Conservation (phyloP, 192 early-diverging fungal species). For the Gigaspora rosea region DNA sequence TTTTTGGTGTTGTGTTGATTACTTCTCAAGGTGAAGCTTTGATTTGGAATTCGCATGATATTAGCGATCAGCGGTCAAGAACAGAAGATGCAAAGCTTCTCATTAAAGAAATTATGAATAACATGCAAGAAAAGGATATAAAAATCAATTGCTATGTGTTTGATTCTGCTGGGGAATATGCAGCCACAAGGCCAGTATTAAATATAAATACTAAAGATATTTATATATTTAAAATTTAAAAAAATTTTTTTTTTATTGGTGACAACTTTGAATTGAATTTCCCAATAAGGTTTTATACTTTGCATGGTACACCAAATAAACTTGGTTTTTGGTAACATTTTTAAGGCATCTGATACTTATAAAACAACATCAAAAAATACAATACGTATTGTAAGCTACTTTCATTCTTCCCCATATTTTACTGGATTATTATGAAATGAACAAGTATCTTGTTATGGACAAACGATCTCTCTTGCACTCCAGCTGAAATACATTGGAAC, state of each 20-base stretch:
- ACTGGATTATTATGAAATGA: conserved; percentile 24
- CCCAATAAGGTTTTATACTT: conserved; percentile 11
- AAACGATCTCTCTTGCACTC: conserved; percentile 18
- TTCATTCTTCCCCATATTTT: conserved; percentile 5
- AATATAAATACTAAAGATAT: background rate
- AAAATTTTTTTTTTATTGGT: background rate
- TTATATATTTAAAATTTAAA: too few species aligned
- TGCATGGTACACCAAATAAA: conserved; percentile 20
- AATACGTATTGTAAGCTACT: conserved; percentile 18
- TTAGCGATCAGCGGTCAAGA: conserved; percentile 8
- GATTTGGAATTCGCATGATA: background rate
- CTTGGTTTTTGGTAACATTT: conserved; percentile 12
- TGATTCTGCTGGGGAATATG: conserved; percentile 17
- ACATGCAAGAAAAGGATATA: conserved; percentile 1
- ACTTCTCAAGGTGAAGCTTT: conserved; percentile 8
- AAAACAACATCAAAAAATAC: conserved; percentile 10
- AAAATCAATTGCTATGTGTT: conserved; percentile 23
- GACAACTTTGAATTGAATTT: conserved; percentile 16
- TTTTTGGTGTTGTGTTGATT: conserved; percentile 14
- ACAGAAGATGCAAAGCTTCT: conserved; percentile 3
- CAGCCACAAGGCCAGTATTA: conserved; percentile 6
- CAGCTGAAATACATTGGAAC: conserved; percentile 10
- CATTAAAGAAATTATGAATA: conserved; percentile 10
- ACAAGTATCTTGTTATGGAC: background rate
- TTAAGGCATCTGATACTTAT: conserved; percentile 12